These are phyloP conservation scores for Cystobasidium ongulense DNA, from an alignment of 768 basidiomycete species.

Conservation along the genomic window DNA sequence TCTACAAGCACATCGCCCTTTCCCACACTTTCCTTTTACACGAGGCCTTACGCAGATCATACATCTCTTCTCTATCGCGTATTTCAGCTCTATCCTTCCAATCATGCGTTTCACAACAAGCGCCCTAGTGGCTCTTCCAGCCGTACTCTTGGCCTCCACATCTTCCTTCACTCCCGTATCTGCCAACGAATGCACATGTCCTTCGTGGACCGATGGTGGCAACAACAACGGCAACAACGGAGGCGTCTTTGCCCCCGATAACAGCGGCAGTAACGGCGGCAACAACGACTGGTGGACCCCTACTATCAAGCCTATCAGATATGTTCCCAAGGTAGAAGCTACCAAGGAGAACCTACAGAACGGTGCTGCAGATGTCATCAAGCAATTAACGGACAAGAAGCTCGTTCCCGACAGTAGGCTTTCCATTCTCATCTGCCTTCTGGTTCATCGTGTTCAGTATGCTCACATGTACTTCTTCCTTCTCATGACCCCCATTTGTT, in stretches of 20 bases:
- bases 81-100: not conserved
- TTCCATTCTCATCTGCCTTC: not conserved
- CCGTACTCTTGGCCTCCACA: not conserved
- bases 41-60: not conserved
- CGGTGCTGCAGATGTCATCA: constrained; percentile 5
- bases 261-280: not conserved
- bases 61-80: not conserved
- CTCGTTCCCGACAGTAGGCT: constrained; percentile 6
- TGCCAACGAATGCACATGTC: constrained; percentile 16
- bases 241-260: not conserved
- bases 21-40: not conserved
- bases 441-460: not conserved
- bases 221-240: not conserved
- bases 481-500: not conserved
- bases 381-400: not conserved
- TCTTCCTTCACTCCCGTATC: not conserved
- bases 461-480: not conserved
- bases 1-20: not conserved
- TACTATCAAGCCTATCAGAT: constrained; percentile 1
- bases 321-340: constrained; percentile 14
- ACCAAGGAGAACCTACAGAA: constrained; percentile 26
- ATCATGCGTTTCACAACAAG: constrained; percentile 23
- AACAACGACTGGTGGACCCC: not conserved
- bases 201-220: constrained; percentile 1
- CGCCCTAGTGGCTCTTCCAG: not conserved